Evolutionary conservation across 2,329 filamentous ascomycete species (phyloP), one percentile per base, ranked within the genome.

Genomic region (Zymoseptoria ardabiliae): DNA sequence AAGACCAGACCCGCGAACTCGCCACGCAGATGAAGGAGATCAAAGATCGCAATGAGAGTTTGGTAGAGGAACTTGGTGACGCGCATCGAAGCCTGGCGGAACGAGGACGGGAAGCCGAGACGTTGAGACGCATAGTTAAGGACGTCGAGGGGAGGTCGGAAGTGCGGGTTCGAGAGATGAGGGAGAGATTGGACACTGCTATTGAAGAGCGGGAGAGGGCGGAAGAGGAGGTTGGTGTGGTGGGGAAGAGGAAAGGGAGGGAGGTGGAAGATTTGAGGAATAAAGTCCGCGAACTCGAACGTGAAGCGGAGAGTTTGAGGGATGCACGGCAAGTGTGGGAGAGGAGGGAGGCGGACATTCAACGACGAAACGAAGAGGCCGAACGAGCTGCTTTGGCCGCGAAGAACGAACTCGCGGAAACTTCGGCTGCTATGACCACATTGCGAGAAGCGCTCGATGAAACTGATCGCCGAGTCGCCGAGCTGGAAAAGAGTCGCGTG

Each of bases 161-260:
- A 65, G 79, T 80, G 61, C 89, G 91, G 69, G 84, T 96, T 19
- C 86, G 90, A 25, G 93, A 97, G 65, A 94, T 96, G 86, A 88
- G 90, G 57, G 86, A 90, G 59, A 85, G 88, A 2, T 87, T 97
- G 81, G 93, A 97, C 69, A 81, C 89, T 1, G 92, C 92, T 0
- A 82, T 96, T n/a, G 92, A 97, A 72, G 94, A 99, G 74, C 85
- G 94, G 19, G 94, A 99, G 72, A 85, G 91, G 2, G 87, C 91
- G 2, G 93, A 99, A 74, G 92, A 97, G 63, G 92, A 97, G 75
- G 86, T 91, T 2, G 90, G 85, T 68, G 88, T 86, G 0, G 81
- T 89, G 54, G 89, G 88, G 11, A 83, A 93, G 56, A 84, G 89
- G 50, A 86, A 87, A 61, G 84, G 89, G 6, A 82, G 92, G 53